Base-by-base conservation (phyloP, 371 early-diverging fungal species). In the Apophysomyces trapeziformis region DNA sequence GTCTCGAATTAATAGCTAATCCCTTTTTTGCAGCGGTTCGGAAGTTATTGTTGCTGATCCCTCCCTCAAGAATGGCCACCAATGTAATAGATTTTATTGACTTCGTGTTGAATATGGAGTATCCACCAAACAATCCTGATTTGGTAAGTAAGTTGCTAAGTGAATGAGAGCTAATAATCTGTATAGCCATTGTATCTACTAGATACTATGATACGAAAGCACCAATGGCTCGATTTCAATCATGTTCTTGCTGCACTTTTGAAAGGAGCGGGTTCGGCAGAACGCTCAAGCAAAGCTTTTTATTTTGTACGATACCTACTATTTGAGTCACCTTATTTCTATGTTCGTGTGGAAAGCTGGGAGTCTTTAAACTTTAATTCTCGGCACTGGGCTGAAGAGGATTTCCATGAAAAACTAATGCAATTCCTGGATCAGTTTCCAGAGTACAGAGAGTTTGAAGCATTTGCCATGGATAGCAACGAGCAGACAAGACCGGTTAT, bases 371-470 rank as follows among this genome's bases (percentile, higher is more conserved):
- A 82, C 1, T 88, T 93, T 67, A 85, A 79, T 61, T 83, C 81
- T 57, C 82, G 92, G 1, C 88, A 88, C 54, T 93, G 93, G 93
- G 83, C 84, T 37, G 93, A 92, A 66, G 87, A 87, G 65, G 79
- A 84, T 38, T 87, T 87, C 47, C 87, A 89, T 70, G 82, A 83
- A 14, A 92, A 91, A 56, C 71, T 92, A 13, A 81, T 81, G 70
- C 74, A 77, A 41, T 93, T 90, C 64, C 70, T 91, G 43, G 71
- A 77, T 5, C 81, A 83, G 26, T 92, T 79, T 68, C 93, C 93
- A 0, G 93, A 93, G 68, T 91, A 85, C 68, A 84, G 85, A 64
- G 89, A 91, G 66, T 90, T 89, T 68, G 93, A 93, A 64, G 89
- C 85, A 0, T 87, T 80, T 68, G 85, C 87, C 6, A 79, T 80